Conservation (phyloP, 2,329 filamentous ascomycete species). For the Microdochium nivale region DNA sequence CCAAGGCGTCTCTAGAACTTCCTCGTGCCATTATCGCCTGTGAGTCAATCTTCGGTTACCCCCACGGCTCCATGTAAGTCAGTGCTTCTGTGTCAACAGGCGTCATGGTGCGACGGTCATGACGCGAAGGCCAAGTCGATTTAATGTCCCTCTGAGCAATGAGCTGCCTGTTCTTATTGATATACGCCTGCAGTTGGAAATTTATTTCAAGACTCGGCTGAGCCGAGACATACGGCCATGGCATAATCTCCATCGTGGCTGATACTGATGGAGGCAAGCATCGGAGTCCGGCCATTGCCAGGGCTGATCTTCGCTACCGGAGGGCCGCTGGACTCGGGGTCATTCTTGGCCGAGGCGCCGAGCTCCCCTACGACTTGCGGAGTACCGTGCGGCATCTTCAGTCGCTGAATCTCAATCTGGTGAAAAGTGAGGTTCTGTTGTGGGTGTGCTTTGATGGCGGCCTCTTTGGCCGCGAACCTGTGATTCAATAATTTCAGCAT, state of each 20-base stretch:
- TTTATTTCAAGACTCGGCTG: neutral
- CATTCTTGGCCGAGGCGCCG: constrained; percentile 13
- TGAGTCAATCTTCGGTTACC: too few relatives aligned
- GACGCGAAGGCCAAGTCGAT: too few relatives aligned
- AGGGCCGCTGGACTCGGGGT: constrained; percentile 23
- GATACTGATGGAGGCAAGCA: constrained; percentile 66
- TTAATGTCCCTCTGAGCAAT: too few relatives aligned
- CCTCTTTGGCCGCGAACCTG: constrained; percentile 68
- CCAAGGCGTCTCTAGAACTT: too few relatives aligned
- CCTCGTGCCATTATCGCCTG: too few relatives aligned
- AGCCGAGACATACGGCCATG: constrained; percentile 53
- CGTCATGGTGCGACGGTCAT: too few relatives aligned
- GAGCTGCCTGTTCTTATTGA: too few relatives aligned
- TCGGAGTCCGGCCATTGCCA: constrained; percentile 21
- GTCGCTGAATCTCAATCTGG: constrained; percentile 39
- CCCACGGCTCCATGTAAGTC: too few relatives aligned
- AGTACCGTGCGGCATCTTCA: neutral
- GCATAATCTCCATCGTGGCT: constrained; percentile 84
- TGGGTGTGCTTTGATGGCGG: constrained; percentile 62
- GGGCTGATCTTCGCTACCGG: constrained; percentile 34
- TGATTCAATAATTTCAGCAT: neutral
- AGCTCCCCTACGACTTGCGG: constrained; percentile 7
- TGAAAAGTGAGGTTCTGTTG: constrained; percentile 52
- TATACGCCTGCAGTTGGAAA: too few relatives aligned
- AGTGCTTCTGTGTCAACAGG: too few relatives aligned